Conservation (phyloP, 129 eudicot species). For the Sambucus nigra region DNA sequence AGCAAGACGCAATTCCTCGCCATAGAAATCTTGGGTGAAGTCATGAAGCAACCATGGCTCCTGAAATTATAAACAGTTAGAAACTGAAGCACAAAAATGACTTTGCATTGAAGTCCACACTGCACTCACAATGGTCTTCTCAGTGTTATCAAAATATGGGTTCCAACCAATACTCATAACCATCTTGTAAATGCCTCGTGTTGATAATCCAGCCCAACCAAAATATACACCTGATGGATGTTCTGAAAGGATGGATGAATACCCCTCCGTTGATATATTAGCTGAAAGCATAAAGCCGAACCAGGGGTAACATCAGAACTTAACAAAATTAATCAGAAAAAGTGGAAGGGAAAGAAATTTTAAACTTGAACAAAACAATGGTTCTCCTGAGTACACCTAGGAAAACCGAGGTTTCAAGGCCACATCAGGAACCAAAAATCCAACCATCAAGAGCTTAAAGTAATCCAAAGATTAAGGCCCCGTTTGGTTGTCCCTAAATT, state of each 20-base stretch:
- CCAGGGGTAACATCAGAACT: too few species aligned
- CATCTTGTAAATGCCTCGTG: conserved; percentile 82
- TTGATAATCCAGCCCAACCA: conserved; percentile 91
- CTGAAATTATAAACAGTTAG: conserved; percentile 27
- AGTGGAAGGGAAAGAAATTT: not conserved
- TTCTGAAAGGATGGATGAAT: conserved; percentile 51
- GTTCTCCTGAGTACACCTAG: too few species aligned
- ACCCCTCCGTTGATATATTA: conserved; percentile 70
- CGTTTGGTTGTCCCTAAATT: too few species aligned
- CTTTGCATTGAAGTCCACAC: not conserved
- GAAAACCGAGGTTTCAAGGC: not conserved
- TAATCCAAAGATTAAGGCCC: too few species aligned
- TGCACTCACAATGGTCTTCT: conserved; percentile 85
- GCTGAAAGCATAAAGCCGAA: conserved; percentile 39
- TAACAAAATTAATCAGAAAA: not conserved
- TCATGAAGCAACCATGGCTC: conserved; percentile 99
- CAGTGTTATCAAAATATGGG: conserved; percentile 73
- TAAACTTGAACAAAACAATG: not conserved
- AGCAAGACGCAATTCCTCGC: conserved; percentile 70
- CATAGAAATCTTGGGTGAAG: conserved; percentile 79
- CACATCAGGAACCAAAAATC: too few species aligned
- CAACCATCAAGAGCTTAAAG: too few species aligned
- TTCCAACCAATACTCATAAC: conserved; percentile 99
- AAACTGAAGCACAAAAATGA: not conserved
- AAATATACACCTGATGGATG: conserved; percentile 94